Evolutionary conservation across 192 early-diverging fungal genomes (phyloP), one percentile per base, ranked within the genome.

Genomic region (Gigaspora rosea): DNA sequence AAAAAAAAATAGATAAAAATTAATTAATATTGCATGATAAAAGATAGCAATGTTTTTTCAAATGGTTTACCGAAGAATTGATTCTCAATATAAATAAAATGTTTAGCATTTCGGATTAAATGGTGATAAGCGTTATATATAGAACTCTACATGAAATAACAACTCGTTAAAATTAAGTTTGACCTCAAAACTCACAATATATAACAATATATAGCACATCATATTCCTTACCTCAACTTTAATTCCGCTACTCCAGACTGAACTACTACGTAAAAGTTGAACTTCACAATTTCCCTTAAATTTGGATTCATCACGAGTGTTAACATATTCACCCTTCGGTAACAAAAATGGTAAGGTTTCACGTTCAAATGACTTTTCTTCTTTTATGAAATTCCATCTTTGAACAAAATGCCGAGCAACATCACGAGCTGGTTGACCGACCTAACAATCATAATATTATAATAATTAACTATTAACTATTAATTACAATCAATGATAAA

Each of bases 71-170:
- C 90, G 78, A 96, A 96, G 85, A 96, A 96, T 78, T 96, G 95
- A 80, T 96, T 95, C 78, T 96, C 95, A 77, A 96, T 96, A 80
- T 96, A 94, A 46, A 96, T 82, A 84, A 91, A 95, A 73, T 94
- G 92, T 79, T 94, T 82, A 33, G 95, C 87, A 41, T 85, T 82
- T 36, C 79, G 76, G 79, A 96, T 96, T 69, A 87, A 82, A 67
- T 89, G 85, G 52, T 88, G 81, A 78, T 96, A 96, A 10, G 94
- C 95, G 35, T 88, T 92, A 76, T 91, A 89, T 79, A 96, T 96
- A 46, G 91, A 92, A 81, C 84, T 85, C 83, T 85, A 79, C 36
- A 68, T 51, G 3, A 15, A 27, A 75, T n/a, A 33, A 66, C 4
- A 70, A 12, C 13, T 22, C 11, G 50, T 10, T 58, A 64, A 71